Evolutionary conservation across 23 red algal species (phyloP).

Genomic region (Cyanidioschyzon merolae): DNA sequence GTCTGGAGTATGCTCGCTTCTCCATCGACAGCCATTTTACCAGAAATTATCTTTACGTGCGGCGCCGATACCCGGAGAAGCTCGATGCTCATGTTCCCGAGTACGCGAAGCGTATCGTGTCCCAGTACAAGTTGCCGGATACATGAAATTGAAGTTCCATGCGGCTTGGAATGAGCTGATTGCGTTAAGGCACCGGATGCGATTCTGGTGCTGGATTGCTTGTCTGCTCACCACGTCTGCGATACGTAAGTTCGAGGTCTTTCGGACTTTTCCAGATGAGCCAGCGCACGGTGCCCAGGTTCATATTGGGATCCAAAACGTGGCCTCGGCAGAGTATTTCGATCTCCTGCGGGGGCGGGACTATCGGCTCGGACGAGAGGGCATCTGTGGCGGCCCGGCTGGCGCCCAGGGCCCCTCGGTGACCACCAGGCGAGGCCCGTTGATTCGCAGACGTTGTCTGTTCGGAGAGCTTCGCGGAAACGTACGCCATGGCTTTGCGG

Average conservation of each 20-base stretch:
- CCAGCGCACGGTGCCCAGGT: slow-evolving; percentile 57
- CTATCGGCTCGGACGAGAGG: background rate
- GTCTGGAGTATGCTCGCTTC: slow-evolving; percentile 30
- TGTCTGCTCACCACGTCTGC: slow-evolving; percentile 14
- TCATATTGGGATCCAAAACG: slow-evolving; percentile 55
- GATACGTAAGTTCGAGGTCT: slow-evolving; percentile 70
- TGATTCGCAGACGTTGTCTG: background rate
- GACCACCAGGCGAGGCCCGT: background rate
- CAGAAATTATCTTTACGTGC: slow-evolving; percentile 29
- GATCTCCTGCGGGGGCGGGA: slow-evolving; percentile 35
- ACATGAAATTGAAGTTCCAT: no score
- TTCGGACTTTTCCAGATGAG: slow-evolving; percentile 68
- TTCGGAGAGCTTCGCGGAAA: slow-evolving; percentile 54
- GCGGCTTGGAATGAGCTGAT: no score
- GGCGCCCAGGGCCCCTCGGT: background rate
- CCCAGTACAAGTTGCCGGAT: slow-evolving; percentile 19
- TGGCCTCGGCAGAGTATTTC: slow-evolving; percentile 83
- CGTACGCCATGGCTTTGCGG: slow-evolving; percentile 60
- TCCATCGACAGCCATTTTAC: slow-evolving; percentile 34
- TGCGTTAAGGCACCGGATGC: no score
- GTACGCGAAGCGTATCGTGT: slow-evolving; percentile 26
- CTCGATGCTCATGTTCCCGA: slow-evolving; percentile 23
- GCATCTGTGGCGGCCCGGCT: background rate
- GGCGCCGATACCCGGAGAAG: slow-evolving; percentile 18
- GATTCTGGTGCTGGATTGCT: background rate